Conservation (phyloP, 1,284 basidiomycete species). For the Heterobasidion occidentale region DNA sequence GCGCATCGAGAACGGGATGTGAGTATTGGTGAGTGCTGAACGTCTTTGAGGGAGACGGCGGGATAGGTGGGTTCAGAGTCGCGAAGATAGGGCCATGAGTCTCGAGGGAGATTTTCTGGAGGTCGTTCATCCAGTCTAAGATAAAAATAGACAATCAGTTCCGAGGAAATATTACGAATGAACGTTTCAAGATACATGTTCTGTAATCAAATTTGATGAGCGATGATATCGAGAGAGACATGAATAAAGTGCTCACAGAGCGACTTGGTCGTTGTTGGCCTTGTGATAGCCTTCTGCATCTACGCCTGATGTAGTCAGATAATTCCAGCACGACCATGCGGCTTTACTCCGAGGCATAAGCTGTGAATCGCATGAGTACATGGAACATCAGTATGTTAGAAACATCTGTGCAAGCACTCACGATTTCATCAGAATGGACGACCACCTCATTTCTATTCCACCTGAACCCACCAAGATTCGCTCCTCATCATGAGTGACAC, state of each 20-base stretch:
- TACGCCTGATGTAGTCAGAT: conserved; percentile 45
- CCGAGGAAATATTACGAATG: conserved; percentile 5
- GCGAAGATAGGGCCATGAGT: conserved; percentile 66
- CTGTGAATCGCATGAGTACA: conserved; percentile 22
- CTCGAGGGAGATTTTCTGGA: conserved; percentile 59
- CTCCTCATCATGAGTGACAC: conserved; percentile 47
- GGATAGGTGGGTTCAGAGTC: conserved; percentile 69
- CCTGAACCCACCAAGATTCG: conserved; percentile 49
- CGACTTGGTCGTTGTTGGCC: conserved; percentile 51
- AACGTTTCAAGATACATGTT: conserved; percentile 7
- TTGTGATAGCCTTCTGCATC: conserved; percentile 28
- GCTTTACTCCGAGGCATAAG: conserved; percentile 55
- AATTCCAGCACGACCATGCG: conserved; percentile 77
- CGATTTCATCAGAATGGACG: conserved; percentile 57
- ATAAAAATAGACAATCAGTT: conserved; percentile 4
- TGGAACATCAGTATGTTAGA: neutral
- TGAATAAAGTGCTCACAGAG: conserved; percentile 42
- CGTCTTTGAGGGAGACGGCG: conserved; percentile 42
- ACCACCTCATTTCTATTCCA: conserved; percentile 72
- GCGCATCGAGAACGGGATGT: conserved; percentile 55
- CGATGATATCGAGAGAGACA: neutral
- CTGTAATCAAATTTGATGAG: conserved; percentile 2
- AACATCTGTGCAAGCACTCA: conserved; percentile 18
- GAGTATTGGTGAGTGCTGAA: conserved; percentile 56
- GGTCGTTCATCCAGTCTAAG: conserved; percentile 71